Evolutionary conservation across 2,329 filamentous ascomycete genomes (phyloP).

Genomic region (Stemphylium beticola): DNA sequence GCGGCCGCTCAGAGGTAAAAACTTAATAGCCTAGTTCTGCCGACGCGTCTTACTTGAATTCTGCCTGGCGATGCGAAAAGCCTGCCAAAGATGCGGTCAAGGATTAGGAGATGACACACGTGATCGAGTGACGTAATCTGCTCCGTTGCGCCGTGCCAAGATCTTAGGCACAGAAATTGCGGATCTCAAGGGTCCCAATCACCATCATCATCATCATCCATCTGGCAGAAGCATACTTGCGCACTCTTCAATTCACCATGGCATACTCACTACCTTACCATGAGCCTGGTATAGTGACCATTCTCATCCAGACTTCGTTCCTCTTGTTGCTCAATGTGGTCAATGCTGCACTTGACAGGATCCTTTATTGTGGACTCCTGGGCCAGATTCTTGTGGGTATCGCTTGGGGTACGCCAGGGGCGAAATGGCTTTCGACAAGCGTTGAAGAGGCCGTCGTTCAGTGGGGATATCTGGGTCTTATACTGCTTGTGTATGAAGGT

Average conservation of each 20-base stretch:
- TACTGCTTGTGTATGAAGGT: conserved; percentile 75
- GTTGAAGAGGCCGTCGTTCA: conserved; percentile 65
- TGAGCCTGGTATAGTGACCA: conserved; percentile 64
- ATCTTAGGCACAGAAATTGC: too few relatives aligned
- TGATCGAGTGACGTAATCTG: too few relatives aligned
- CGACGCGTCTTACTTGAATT: too few relatives aligned
- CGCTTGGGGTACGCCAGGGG: conserved; percentile 71
- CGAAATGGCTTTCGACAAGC: conserved; percentile 61
- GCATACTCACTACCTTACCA: conserved; percentile 59
- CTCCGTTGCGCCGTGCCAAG: too few relatives aligned
- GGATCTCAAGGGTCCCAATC: too few relatives aligned
- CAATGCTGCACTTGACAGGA: conserved; percentile 63
- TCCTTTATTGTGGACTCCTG: conserved; percentile 72
- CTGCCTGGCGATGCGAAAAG: too few relatives aligned
- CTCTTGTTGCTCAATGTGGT: conserved; percentile 66
- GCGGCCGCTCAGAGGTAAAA: too few relatives aligned
- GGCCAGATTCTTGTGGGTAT: conserved; percentile 75
- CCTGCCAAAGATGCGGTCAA: too few relatives aligned
- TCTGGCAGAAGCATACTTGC: background rate
- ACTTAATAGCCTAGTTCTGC: too few relatives aligned
- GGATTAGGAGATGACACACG: too few relatives aligned
- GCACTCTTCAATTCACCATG: background rate
- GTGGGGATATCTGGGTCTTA: conserved; percentile 74
- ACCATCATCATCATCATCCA: too few relatives aligned
- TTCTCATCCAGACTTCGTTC: conserved; percentile 68